These are phyloP conservation scores for Saccharomyces cerevisiae DNA, from an alignment of 805 yeast genomes.

Conservation along the genomic window DNA sequence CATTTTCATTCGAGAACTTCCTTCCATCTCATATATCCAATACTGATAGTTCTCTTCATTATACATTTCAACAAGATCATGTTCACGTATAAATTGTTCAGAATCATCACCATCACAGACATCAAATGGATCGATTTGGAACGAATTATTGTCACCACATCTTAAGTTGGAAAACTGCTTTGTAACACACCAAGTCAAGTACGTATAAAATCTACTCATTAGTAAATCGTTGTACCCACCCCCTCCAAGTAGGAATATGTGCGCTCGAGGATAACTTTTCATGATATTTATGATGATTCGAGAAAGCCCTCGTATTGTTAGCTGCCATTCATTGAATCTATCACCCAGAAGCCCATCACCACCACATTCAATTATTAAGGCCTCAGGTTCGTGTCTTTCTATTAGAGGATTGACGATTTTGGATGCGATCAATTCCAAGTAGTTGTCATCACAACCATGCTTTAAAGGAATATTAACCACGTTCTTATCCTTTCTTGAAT, in stretches of 20 bases:
- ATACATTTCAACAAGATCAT: constrained; percentile 36
- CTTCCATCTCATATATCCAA: constrained; percentile 37
- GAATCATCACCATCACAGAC: constrained; percentile 9
- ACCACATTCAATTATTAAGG: constrained; percentile 60
- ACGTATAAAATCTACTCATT: constrained; percentile 51
- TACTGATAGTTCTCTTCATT: constrained; percentile 40
- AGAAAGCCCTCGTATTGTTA: constrained; percentile 46
- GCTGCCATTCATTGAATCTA: constrained; percentile 58
- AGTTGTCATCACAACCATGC: constrained; percentile 47
- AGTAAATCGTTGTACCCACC: constrained; percentile 66
- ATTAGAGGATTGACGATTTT: constrained; percentile 39
- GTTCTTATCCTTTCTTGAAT: constrained; percentile 34
- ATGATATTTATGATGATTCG: constrained; percentile 24
- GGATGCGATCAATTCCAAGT: constrained; percentile 32
- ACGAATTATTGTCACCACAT: not conserved
- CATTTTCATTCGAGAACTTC: constrained; percentile 27
- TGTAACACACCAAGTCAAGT: constrained; percentile 24
- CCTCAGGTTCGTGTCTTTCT: constrained; percentile 37
- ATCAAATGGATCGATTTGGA: not conserved
- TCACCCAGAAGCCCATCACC: constrained; percentile 69
- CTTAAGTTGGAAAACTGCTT: constrained; percentile 3
- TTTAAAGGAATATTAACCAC: constrained; percentile 47
- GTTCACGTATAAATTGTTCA: constrained; percentile 50
- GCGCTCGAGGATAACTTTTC: constrained; percentile 20
- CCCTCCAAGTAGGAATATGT: constrained; percentile 49